Evolutionary conservation across 441 rosid genomes (phyloP).

Genomic region (Populus hybrid): DNA sequence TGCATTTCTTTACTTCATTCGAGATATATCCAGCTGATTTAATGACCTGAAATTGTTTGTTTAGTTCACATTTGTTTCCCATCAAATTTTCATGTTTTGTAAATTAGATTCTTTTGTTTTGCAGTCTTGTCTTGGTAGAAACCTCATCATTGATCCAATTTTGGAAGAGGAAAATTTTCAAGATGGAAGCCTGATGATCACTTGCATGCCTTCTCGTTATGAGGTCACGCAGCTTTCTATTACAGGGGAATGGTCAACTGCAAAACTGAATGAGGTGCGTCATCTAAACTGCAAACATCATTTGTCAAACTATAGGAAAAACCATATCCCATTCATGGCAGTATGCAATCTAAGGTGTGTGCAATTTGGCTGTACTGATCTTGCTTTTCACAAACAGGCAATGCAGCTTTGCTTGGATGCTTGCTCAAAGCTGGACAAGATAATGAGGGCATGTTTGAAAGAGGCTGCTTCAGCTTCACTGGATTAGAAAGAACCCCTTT

Average conservation of each 20-base stretch:
- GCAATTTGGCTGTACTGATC: not conserved
- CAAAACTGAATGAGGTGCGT: slow-evolving; percentile 63
- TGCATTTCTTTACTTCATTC: not conserved
- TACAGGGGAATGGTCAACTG: slow-evolving; percentile 78
- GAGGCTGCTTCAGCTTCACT: slow-evolving; percentile 53
- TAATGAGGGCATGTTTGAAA: slow-evolving; percentile 73
- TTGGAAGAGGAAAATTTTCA: slow-evolving; percentile 73
- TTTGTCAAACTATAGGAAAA: not conserved
- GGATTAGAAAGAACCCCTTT: slow-evolving; percentile 27
- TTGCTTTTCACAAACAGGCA: slow-evolving; percentile 45
- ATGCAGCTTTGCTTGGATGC: slow-evolving; percentile 84
- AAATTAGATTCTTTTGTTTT: slow-evolving; percentile 9
- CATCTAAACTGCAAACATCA: not conserved
- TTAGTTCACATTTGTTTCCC: not conserved
- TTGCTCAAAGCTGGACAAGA: slow-evolving; percentile 61
- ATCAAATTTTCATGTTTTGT: slow-evolving; percentile 4
- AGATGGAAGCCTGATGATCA: slow-evolving; percentile 69
- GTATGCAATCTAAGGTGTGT: not conserved
- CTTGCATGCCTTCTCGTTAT: slow-evolving; percentile 74
- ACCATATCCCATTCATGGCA: not conserved
- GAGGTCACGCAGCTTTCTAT: slow-evolving; percentile 73
- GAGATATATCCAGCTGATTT: slow-evolving; percentile 3
- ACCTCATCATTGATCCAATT: slow-evolving; percentile 68
- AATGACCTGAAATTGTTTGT: not conserved
- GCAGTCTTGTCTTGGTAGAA: slow-evolving; percentile 67